Base-by-base conservation (phyloP, 2,329 filamentous ascomycete species). In the Xylaria sp. region DNA sequence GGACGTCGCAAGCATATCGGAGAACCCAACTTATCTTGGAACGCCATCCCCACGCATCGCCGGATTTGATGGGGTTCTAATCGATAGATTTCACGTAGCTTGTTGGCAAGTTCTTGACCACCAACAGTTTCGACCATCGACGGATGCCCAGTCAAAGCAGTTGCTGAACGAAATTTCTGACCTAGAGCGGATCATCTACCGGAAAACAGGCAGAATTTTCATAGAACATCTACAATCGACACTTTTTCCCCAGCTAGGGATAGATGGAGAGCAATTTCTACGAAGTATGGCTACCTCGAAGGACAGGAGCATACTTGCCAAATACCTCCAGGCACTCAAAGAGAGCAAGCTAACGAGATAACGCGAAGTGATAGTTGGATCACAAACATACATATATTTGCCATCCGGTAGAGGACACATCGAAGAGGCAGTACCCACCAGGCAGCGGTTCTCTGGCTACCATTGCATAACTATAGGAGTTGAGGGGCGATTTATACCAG, bases 71-170 rank as follows among this genome's bases (percentile, higher is more conserved):
- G 85, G 86, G 58, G 62, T 64, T 77, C 90, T 97, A 77, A 90
- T 98, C 60, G 87, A 91, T 43, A 87, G 90, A 21, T 97, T 99
- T 79, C 94, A 96, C 60, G 86, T 91, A 0, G 84, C 96, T 7
- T 93, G 91, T 75, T 99, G 95, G 95, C 90, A 91, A 40, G 88
- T 98, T 6, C 87, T 96, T 35, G 87, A 87, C 38, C 90, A 93
- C 44, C 83, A 90, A 5, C 84, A 84, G 19, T 97, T 98, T 82
- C 90, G 90, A 66, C 87, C 92, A 1, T 88, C 88, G 65, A 78
- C 80, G 56, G 95, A 99, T 74, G 93, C 93, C 1, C 93, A 97
- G 78, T 91, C 91, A 33, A 91, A 90, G 74, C 90, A 93, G 75
- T 91, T 97, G 1, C 84, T 99, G 38, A 88, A 87, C 57, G 95